Percentiles rank a stretch among this genome's conserved stretches.
Evolutionary conservation across 768 basidiomycete species (phyloP).

Genomic region (Daedaleopsis nitida): DNA sequence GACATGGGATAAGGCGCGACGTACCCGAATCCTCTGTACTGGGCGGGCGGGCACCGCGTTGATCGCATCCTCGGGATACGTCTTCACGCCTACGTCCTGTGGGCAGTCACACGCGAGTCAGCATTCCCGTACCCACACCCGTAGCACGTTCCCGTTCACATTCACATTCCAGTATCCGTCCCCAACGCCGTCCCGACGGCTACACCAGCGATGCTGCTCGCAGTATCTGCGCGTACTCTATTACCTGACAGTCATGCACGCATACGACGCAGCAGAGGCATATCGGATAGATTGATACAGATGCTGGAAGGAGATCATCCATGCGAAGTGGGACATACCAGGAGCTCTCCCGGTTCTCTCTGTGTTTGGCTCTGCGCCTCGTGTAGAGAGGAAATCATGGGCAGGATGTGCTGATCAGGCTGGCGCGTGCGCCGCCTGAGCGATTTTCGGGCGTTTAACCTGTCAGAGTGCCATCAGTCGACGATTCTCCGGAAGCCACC

Average conservation of each 20-base stretch:
- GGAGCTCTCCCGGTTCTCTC: background rate
- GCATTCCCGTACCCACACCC: background rate
- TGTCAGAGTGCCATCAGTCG: conserved; percentile 2
- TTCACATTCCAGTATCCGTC: too few species aligned
- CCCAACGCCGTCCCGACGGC: too few species aligned
- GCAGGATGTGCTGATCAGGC: conserved; percentile 14
- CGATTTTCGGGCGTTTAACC: conserved; percentile 23
- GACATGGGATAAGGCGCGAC: background rate
- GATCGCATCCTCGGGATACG: background rate
- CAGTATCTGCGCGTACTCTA: background rate
- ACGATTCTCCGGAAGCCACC: background rate
- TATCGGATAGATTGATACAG: background rate
- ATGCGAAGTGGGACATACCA: background rate
- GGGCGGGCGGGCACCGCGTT: background rate
- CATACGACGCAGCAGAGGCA: background rate
- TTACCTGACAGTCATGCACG: background rate
- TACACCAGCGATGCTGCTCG: too few species aligned
- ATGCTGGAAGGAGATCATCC: background rate
- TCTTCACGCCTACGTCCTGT: background rate
- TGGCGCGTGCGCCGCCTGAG: conserved; percentile 16
- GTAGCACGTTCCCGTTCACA: background rate
- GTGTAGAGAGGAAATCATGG: conserved; percentile 17
- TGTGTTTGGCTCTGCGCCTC: conserved; percentile 14
- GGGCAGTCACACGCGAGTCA: background rate
- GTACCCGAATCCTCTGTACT: background rate